phyloP scores from a whole-genome alignment of 1,284 basidiomycete species.

The Leccinum solheimii region DNA sequence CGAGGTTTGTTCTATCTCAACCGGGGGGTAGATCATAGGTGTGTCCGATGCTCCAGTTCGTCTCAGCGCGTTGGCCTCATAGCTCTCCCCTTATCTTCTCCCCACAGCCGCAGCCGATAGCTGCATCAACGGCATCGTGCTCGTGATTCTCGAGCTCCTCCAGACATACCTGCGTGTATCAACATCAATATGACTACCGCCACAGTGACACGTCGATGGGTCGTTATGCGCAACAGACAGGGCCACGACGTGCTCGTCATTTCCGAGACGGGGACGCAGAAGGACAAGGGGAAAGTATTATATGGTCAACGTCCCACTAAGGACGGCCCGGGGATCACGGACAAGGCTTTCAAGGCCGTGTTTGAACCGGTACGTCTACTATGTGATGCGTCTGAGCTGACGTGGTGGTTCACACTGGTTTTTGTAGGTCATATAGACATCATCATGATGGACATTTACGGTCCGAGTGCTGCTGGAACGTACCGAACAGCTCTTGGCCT shows the following conservation, averaged over 20 bases:
- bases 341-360: conserved; percentile 54
- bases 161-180: conserved; percentile 83
- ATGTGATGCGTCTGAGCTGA: not conserved
- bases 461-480: conserved; percentile 66
- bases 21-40: conserved; percentile 49
- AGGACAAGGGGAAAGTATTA: conserved; percentile 87
- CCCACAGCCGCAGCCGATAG: conserved; percentile 84
- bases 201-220: conserved; percentile 98
- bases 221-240: conserved; percentile 98
- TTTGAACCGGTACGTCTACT: conserved; percentile 78
- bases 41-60: conserved; percentile 21
- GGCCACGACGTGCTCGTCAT: conserved; percentile 96
- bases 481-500: no score
- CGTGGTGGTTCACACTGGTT: not conserved
- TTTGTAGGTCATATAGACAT: conserved; percentile 75
- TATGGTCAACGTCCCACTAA: conserved; percentile 92
- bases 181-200: conserved; percentile 98
- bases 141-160: conserved; percentile 86
- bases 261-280: conserved; percentile 92
- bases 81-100: not conserved
- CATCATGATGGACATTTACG: conserved; percentile 75
- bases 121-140: conserved; percentile 96
- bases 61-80: not conserved
- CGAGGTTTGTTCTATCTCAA: no score
- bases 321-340: conserved; percentile 79